phyloP scores from a whole-genome alignment of 139 green algal genomes.

The Limnomonas spitsbergensis region DNA sequence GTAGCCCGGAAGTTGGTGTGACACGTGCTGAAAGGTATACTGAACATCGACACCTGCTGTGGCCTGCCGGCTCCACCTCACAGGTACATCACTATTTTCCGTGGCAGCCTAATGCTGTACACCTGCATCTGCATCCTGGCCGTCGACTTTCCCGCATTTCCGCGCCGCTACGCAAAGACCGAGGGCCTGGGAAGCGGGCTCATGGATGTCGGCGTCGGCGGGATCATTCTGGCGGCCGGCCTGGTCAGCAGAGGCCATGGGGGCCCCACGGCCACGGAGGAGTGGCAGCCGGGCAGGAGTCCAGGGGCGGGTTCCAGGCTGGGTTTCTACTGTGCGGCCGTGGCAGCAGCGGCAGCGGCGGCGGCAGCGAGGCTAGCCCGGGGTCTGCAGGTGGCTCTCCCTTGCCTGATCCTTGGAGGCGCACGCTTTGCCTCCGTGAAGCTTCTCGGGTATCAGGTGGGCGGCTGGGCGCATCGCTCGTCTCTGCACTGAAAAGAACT shows the following conservation, averaged over 20 bases:
- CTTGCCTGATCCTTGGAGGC: constrained; percentile 46
- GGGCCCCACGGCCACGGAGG: constrained; percentile 3
- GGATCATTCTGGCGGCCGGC: constrained; percentile 68
- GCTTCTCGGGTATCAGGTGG: constrained; percentile 66
- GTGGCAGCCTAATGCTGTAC: constrained; percentile 66
- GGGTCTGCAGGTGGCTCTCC: constrained; percentile 21
- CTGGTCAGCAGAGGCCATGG: constrained; percentile 35
- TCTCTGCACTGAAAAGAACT: too few relatives aligned
- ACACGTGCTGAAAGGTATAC: too few relatives aligned
- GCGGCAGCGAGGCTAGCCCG: neutral
- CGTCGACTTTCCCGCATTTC: constrained; percentile 86
- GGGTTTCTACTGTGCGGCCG: too few relatives aligned
- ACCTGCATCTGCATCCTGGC: constrained; percentile 84
- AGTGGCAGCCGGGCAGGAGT: neutral
- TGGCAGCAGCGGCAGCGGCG: constrained; percentile 8
- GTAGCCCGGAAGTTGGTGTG: too few relatives aligned
- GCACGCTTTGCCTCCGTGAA: constrained; percentile 45
- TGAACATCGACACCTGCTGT: too few relatives aligned
- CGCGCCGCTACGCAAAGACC: constrained; percentile 72
- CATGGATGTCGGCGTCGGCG: constrained; percentile 89
- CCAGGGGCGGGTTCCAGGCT: too few relatives aligned
- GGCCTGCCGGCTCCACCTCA: too few relatives aligned
- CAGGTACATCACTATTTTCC: constrained; percentile 61
- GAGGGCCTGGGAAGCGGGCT: constrained; percentile 72
- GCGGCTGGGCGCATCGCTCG: neutral